These are phyloP conservation scores for Saturnispora quitensis DNA, from an alignment of 805 yeast genomes.

Conservation along the genomic window DNA sequence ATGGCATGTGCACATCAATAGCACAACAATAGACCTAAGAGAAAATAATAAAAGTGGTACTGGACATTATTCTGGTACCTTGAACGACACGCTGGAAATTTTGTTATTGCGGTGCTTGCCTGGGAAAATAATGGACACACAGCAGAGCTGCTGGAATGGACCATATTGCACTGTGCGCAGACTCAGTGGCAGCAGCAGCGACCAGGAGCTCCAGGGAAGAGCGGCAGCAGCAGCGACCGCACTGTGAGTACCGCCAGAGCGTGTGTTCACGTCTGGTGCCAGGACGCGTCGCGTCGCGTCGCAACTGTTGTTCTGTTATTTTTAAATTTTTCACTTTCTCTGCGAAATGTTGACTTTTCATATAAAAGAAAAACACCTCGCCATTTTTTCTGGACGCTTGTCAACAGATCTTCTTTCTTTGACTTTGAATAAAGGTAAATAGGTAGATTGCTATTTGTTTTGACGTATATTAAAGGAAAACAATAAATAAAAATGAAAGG, in stretches of 20 bases:
- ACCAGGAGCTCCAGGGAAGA: no score
- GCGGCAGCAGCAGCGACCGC: no score
- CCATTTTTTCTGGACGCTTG: not conserved
- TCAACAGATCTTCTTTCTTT: constrained; percentile 9
- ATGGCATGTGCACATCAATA: not conserved
- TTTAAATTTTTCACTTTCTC: not conserved
- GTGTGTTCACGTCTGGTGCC: not conserved
- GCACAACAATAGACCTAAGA: not conserved
- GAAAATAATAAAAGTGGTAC: no score
- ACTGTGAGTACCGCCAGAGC: not conserved
- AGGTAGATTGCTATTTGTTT: constrained; percentile 1
- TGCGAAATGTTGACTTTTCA: not conserved
- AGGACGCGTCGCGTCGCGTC: not conserved
- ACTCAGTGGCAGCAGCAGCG: no score
- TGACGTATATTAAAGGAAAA: not conserved
- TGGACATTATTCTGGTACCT: not conserved
- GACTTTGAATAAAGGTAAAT: constrained; percentile 6
- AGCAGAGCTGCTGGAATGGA: not conserved
- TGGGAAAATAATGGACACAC: no score
- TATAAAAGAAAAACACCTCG: not conserved
- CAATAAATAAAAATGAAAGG: constrained; percentile 59
- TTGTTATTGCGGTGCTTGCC: no score
- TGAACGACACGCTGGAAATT: not conserved
- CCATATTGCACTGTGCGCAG: not conserved
- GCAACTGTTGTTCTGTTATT: not conserved